Evolutionary conservation across 2,329 filamentous ascomycete species (phyloP), one percentile per base, ranked within the genome.

Genomic region (Penicillium glabrum): DNA sequence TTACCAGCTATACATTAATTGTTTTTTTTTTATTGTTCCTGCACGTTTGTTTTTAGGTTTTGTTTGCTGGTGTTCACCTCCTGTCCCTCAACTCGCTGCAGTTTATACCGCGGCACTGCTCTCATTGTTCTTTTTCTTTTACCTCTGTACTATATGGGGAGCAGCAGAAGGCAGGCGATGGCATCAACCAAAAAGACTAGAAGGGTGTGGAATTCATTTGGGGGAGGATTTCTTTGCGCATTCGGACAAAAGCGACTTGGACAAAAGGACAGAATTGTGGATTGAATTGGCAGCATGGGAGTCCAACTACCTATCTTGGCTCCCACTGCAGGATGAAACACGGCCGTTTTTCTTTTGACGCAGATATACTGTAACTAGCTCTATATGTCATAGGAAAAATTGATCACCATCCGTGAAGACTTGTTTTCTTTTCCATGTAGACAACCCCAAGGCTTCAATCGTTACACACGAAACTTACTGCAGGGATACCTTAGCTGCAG

Each of bases 1-100:
- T 51, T 58, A 45, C 51, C 60, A 56, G 60, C 54, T 53, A 65
- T 67, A 67, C 64, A 66, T 57, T 67, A 64, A 64, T 67, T 14
- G 31, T 54, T 41, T 59, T 53, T 57, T 51, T 59, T 39, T 61
- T 54, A 50, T 55, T 59, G 39, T 61, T 59, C 21, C 37, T 19
- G 47, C 47, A 51, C 49, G 37, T 59, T 44, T 61, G 55, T 59
- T 53, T 53, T 62, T 41, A 53, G 47, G 56, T 63, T 56, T 49
- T 60, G 50, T 61, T 53, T 56, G 58, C 46, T 44, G 59, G 35
- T 57, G 54, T 58, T 37, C 21, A n/a, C n/a, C 54, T 54, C 56
- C 31, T 52, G 47, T 56, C 60, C 46, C 61, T 37, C 44, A 47
- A 59, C 13, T 27, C 23, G 46, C 21, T 45, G 50, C 21, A 16